These are phyloP conservation scores for Candida schatavii DNA, from an alignment of 805 yeast species.

Conservation along the genomic window DNA sequence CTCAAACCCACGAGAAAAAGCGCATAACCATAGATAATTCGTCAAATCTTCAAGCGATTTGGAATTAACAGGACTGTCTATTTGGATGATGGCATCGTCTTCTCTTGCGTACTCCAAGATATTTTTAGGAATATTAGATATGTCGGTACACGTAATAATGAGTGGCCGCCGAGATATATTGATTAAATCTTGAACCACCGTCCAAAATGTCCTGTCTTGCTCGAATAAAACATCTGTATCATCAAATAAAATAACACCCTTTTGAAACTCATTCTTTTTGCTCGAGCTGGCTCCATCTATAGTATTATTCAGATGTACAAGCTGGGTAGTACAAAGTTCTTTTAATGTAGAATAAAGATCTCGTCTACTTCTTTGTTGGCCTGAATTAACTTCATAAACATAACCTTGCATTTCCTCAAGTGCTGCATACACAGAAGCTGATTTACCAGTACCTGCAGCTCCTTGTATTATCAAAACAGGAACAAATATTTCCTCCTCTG, in stretches of 20 bases:
- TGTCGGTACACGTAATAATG: conserved; percentile 59
- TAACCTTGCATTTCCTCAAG: conserved; percentile 62
- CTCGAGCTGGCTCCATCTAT: background rate
- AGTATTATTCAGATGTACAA: conserved; percentile 49
- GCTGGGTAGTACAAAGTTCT: conserved; percentile 82
- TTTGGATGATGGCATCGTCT: conserved; percentile 37
- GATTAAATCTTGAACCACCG: conserved; percentile 59
- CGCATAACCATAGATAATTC: conserved; percentile 42
- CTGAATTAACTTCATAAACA: conserved; percentile 77
- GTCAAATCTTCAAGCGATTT: conserved; percentile 14
- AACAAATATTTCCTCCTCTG: conserved; percentile 43
- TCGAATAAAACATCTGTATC: conserved; percentile 82
- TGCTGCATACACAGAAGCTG: conserved; percentile 67
- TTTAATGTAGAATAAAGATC: conserved; percentile 63
- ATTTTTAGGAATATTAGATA: conserved; percentile 44
- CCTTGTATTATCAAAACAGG: conserved; percentile 72
- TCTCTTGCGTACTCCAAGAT: conserved; percentile 44
- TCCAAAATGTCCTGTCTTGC: conserved; percentile 81
- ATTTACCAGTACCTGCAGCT: conserved; percentile 72
- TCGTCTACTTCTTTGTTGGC: conserved; percentile 69
- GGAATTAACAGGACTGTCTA: conserved; percentile 19
- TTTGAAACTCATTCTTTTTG: conserved; percentile 33
- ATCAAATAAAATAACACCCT: conserved; percentile 75
- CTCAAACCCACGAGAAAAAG: conserved; percentile 31
- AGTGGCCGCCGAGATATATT: conserved; percentile 66